These are phyloP conservation scores for Beauveria caledonica DNA, from an alignment of 2,329 filamentous ascomycete species.

Conservation along the genomic window DNA sequence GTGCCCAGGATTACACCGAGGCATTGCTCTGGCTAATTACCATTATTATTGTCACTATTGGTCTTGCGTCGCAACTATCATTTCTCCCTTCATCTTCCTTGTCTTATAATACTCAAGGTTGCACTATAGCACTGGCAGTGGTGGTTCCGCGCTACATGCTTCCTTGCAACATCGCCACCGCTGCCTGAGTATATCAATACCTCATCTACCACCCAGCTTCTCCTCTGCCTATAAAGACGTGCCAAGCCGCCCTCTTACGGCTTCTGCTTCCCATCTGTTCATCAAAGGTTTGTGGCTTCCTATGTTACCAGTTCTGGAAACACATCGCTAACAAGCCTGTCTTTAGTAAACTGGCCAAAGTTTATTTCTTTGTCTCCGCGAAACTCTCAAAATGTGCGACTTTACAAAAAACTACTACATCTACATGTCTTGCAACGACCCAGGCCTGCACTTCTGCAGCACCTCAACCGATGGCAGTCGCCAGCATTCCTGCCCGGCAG, in stretches of 20 bases:
- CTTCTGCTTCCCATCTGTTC: neutral
- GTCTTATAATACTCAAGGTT: neutral
- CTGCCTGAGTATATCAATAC: neutral
- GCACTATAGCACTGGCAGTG: neutral
- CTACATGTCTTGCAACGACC: constrained; percentile 62
- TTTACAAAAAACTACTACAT: constrained; percentile 73
- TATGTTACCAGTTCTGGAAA: neutral
- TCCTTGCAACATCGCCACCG: neutral
- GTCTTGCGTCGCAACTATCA: neutral
- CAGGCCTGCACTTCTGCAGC: constrained; percentile 61
- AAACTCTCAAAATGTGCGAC: constrained; percentile 41
- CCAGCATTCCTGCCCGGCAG: constrained; percentile 49
- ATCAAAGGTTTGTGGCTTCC: neutral
- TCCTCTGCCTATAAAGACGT: neutral
- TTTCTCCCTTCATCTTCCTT: neutral
- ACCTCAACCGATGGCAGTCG: constrained; percentile 59
- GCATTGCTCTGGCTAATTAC: neutral
- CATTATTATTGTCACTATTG: neutral
- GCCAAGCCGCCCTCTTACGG: neutral
- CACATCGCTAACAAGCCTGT: neutral
- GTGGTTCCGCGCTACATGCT: neutral
- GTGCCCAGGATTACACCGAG: neutral
- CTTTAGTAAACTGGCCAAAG: neutral
- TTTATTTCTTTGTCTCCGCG: neutral
- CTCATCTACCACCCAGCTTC: neutral